Evolutionary conservation across 1,284 basidiomycete genomes (phyloP).

Genomic region (Malassezia furfur): DNA sequence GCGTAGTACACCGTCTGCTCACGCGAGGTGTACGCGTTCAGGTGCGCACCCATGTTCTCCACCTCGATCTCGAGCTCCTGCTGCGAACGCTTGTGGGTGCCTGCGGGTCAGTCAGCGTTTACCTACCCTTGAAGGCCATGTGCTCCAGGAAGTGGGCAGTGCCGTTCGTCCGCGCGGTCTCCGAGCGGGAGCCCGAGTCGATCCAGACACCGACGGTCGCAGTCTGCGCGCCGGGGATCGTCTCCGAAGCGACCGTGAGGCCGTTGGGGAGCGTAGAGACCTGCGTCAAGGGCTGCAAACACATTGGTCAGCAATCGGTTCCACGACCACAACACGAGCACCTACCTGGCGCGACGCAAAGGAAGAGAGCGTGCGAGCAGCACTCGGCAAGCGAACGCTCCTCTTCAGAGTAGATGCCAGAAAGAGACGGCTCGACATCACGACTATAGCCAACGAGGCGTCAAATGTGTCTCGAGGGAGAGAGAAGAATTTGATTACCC

Average conservation of each 20-base stretch:
- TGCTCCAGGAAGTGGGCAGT: slow-evolving; percentile 98
- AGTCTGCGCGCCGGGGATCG: slow-evolving; percentile 86
- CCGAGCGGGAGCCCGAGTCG: slow-evolving; percentile 90
- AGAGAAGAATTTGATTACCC: slow-evolving; percentile 6
- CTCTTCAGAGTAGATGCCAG: slow-evolving; percentile 15
- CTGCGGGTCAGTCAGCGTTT: slow-evolving; percentile 47
- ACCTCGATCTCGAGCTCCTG: slow-evolving; percentile 91
- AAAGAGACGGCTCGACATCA: slow-evolving; percentile 19
- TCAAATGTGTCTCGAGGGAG: slow-evolving; percentile 8
- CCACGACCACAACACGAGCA: background rate
- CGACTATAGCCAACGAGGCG: slow-evolving; percentile 5
- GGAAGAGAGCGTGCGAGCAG: slow-evolving; percentile 13
- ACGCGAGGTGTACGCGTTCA: slow-evolving; percentile 96
- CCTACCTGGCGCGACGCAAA: slow-evolving; percentile 9
- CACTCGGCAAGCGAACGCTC: slow-evolving; percentile 9
- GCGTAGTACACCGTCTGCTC: slow-evolving; percentile 99
- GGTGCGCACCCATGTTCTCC: slow-evolving; percentile 92
- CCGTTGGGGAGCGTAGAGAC: slow-evolving; percentile 41
- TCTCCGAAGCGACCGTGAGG: slow-evolving; percentile 55
- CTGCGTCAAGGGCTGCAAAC: slow-evolving; percentile 32
- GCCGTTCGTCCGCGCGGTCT: slow-evolving; percentile 85
- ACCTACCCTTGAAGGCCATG: slow-evolving; percentile 60
- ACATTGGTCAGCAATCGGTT: background rate
- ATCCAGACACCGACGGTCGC: slow-evolving; percentile 99
- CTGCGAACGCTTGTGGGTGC: slow-evolving; percentile 80